Conservation (phyloP, 345 rosid species). For the Xanthoceras sorbifolium region DNA sequence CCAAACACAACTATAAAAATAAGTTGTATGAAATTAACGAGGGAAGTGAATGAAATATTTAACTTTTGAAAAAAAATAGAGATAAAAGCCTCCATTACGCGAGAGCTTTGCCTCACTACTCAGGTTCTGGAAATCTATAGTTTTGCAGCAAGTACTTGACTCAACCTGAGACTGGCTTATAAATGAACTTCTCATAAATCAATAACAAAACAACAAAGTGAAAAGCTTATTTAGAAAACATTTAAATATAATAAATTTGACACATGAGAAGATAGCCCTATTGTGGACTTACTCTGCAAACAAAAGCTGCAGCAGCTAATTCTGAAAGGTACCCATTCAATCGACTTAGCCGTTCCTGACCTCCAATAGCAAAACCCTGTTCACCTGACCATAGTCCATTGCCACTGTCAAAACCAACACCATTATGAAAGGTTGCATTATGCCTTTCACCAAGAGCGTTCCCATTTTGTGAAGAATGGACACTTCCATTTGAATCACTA, state of each 20-base stretch:
- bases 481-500: conserved; percentile 48
- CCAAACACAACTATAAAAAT: neutral
- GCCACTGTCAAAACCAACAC: conserved; percentile 87
- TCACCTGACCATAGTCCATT: conserved; percentile 79
- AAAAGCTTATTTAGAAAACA: neutral
- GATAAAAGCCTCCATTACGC: neutral
- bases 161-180: neutral
- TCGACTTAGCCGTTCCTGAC: conserved; percentile 81
- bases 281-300: conserved; percentile 70
- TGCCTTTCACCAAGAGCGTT: conserved; percentile 37
- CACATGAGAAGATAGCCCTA: neutral
- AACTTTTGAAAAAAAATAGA: neutral
- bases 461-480: conserved; percentile 43
- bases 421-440: conserved; percentile 68
- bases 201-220: neutral
- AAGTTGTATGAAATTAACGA: neutral
- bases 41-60: neutral
- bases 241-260: neutral
- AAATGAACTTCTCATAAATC: neutral
- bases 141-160: neutral
- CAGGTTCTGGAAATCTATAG: neutral
- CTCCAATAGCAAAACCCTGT: conserved; percentile 98
- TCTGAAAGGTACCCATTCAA: conserved; percentile 80
- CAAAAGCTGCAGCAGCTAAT: conserved; percentile 94
- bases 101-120: neutral